phyloP scores from a whole-genome alignment of 345 rosid genomes.

The Eutrema heterophyllum region DNA sequence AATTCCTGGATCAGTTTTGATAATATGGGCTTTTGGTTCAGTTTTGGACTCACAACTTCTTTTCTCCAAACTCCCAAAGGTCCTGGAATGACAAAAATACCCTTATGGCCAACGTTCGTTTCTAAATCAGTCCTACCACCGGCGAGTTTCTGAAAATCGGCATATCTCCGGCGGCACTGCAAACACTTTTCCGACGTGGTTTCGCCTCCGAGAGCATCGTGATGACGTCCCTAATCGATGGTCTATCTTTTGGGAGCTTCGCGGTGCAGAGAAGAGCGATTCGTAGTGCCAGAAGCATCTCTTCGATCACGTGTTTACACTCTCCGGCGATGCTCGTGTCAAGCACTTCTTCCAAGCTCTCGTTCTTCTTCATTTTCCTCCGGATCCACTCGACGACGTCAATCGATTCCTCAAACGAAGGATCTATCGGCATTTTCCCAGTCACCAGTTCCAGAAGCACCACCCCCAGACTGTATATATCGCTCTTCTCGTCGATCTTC shows the following conservation, averaged over 20 bases:
- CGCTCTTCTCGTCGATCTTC: constrained; percentile 89
- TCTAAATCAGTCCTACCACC: constrained; percentile 48
- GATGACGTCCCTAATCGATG: constrained; percentile 75
- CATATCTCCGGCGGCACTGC: constrained; percentile 45
- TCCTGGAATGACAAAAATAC: constrained; percentile 9
- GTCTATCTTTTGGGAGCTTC: constrained; percentile 79
- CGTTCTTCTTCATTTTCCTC: constrained; percentile 47
- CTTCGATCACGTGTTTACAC: constrained; percentile 78
- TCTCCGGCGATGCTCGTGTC: constrained; percentile 71
- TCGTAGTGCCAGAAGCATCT: constrained; percentile 66
- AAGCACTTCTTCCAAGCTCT: constrained; percentile 49
- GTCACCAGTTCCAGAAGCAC: constrained; percentile 79
- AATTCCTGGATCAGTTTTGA: too few species aligned
- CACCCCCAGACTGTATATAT: constrained; percentile 74
- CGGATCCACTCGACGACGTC: constrained; percentile 74
- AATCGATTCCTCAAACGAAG: constrained; percentile 61
- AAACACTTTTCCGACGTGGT: constrained; percentile 74
- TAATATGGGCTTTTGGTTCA: too few species aligned
- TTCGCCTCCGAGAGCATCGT: constrained; percentile 89
- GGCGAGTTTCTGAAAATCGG: constrained; percentile 59
- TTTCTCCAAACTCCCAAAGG: too few species aligned
- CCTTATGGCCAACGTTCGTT: background rate
- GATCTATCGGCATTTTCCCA: constrained; percentile 76
- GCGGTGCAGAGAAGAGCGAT: constrained; percentile 77
- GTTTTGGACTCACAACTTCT: too few species aligned